Evolutionary conservation across 208 protist species (phyloP).

Genomic region (Entamoeba invadens): DNA sequence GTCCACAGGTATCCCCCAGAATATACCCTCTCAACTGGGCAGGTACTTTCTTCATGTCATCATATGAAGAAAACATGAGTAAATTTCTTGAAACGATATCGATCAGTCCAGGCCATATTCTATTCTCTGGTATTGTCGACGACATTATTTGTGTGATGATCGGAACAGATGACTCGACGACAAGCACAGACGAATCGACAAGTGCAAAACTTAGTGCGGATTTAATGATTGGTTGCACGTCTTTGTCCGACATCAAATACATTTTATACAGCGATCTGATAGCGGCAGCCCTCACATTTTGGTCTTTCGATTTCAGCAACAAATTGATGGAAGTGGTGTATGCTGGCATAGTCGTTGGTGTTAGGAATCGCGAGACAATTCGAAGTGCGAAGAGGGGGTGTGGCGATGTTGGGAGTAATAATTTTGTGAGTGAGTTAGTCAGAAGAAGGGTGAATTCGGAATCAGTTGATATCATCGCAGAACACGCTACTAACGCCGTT

Average conservation of each 20-base stretch:
- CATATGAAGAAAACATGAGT: not conserved
- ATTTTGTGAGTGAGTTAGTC: not conserved
- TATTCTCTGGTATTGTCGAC: not conserved
- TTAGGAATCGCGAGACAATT: not conserved
- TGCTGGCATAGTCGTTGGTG: not conserved
- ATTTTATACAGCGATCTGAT: not conserved
- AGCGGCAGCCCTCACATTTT: not conserved
- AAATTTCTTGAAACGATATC: not conserved
- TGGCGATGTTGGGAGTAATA: not conserved
- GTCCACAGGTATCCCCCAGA: not conserved
- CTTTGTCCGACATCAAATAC: not conserved
- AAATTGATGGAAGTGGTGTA: not conserved
- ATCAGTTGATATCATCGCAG: not conserved
- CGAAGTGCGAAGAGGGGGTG: not conserved
- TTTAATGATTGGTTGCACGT: not conserved
- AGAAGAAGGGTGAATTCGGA: not conserved
- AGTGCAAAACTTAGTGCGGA: not conserved
- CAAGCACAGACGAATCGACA: not conserved
- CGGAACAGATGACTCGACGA: not conserved
- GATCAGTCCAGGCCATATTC: not conserved
- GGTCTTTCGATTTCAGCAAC: not conserved
- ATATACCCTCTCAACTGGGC: not conserved
- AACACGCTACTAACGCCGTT: not conserved
- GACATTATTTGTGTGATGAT: not conserved
- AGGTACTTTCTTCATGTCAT: not conserved